Conservation (phyloP, 441 rosid species). For the Theobroma grandiflorum region DNA sequence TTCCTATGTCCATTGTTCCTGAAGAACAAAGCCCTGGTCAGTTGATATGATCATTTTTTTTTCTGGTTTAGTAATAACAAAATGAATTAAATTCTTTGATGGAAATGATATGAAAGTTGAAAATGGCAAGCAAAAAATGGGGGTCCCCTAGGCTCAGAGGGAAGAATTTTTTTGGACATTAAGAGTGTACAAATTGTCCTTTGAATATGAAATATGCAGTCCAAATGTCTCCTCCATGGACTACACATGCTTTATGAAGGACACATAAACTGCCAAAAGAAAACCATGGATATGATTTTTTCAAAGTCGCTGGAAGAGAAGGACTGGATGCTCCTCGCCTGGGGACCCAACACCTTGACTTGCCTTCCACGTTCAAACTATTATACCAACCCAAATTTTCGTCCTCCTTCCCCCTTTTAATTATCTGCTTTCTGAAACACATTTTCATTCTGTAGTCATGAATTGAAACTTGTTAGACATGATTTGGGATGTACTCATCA, state of each 20-base stretch:
- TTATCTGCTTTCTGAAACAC: constrained; percentile 4
- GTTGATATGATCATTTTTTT: not conserved
- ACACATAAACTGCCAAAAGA: constrained; percentile 34
- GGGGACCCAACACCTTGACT: constrained; percentile 33
- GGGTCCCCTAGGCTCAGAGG: constrained; percentile 27
- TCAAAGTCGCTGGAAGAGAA: not conserved
- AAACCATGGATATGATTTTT: constrained; percentile 29
- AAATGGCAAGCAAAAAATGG: constrained; percentile 22
- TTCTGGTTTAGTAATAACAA: not conserved
- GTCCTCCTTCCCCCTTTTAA: not conserved
- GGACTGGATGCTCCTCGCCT: constrained; percentile 28
- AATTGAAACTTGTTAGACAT: not conserved
- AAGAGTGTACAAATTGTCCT: constrained; percentile 42
- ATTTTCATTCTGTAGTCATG: not conserved
- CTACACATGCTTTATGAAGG: constrained; percentile 48
- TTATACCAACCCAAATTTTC: not conserved
- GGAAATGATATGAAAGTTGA: constrained; percentile 25
- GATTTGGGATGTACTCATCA: not conserved
- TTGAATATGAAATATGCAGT: constrained; percentile 45
- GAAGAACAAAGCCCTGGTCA: not conserved
- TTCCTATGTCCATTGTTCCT: not conserved
- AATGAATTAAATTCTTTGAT: constrained; percentile 19
- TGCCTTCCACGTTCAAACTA: constrained; percentile 20
- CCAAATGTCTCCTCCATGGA: constrained; percentile 57
- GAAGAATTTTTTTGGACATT: constrained; percentile 31